Conservation (phyloP, 768 basidiomycete genomes). For the Russula brevipes region DNA sequence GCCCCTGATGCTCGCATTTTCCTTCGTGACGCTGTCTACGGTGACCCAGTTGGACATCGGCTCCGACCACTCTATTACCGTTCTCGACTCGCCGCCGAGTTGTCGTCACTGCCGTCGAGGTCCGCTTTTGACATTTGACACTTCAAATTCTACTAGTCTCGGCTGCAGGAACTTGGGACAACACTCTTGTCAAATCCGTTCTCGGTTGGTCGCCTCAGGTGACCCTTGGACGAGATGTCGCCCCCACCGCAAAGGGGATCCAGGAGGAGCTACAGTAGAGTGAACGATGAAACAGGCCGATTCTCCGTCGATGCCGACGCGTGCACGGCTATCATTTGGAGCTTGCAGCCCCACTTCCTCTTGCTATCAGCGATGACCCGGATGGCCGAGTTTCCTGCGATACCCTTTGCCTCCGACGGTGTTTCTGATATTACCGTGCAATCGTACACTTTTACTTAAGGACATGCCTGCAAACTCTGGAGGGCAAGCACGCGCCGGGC, state of each 20-base stretch:
- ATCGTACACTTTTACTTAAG: conserved; percentile 39
- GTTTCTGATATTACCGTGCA: conserved; percentile 37
- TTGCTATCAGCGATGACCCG: conserved; percentile 46
- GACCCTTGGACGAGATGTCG: conserved; percentile 45
- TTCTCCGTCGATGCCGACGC: conserved; percentile 12
- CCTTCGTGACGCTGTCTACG: conserved; percentile 14
- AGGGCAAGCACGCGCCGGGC: conserved; percentile 45
- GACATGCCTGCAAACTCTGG: conserved; percentile 53
- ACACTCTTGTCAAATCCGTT: conserved; percentile 32
- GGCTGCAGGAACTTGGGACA: conserved; percentile 49
- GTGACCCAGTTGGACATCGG: conserved; percentile 45
- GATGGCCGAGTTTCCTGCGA: conserved; percentile 34
- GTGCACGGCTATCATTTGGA: conserved; percentile 25
- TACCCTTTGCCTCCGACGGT: conserved; percentile 36
- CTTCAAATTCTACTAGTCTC: conserved; percentile 42
- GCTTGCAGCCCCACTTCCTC: conserved; percentile 42
- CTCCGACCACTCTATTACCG: conserved; percentile 41
- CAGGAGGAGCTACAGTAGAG: conserved; percentile 32
- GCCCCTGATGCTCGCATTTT: too few species aligned
- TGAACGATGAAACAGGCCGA: conserved; percentile 12
- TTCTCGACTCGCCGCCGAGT: conserved; percentile 34
- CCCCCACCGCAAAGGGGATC: conserved; percentile 46
- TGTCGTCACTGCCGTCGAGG: conserved; percentile 33
- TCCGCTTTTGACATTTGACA: conserved; percentile 31
- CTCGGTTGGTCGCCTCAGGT: conserved; percentile 43